phyloP scores from a whole-genome alignment of 768 basidiomycete genomes.

The Floccularia luteovirens region DNA sequence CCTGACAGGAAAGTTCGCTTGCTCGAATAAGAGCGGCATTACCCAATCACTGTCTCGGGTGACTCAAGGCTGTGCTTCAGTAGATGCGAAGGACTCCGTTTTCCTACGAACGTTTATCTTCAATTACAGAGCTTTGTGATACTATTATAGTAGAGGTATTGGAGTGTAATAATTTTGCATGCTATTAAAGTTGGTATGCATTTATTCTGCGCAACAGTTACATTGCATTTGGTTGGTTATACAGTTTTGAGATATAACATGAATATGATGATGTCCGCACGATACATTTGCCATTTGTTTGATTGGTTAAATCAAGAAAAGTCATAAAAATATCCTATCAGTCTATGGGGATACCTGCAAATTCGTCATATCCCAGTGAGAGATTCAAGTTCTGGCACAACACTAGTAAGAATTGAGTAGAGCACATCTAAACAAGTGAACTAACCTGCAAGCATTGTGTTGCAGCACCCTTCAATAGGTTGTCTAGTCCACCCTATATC shows the following conservation, averaged over 20 bases:
- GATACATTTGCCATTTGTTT: too few species aligned
- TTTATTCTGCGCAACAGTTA: too few species aligned
- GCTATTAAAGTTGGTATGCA: too few species aligned
- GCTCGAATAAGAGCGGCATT: constrained; percentile 1
- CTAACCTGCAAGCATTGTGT: constrained; percentile 95
- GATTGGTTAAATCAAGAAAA: background rate
- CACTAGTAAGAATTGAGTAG: background rate
- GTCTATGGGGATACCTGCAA: constrained; percentile 45
- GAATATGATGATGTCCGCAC: too few species aligned
- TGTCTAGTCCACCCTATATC: constrained; percentile 84
- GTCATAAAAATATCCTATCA: background rate
- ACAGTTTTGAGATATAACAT: too few species aligned
- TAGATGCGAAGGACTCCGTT: background rate
- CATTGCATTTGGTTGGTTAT: too few species aligned
- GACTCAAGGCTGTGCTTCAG: constrained; percentile 3
- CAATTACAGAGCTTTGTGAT: too few species aligned
- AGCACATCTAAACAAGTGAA: constrained; percentile 6
- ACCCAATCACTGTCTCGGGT: constrained; percentile 1
- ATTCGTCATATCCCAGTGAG: constrained; percentile 73
- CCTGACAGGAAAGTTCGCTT: constrained; percentile 1
- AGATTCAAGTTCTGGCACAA: constrained; percentile 67
- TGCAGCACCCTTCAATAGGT: constrained; percentile 95
- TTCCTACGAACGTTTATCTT: background rate
- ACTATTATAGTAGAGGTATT: too few species aligned
- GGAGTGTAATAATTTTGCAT: too few species aligned